These are phyloP conservation scores for Herpetomonas muscarum DNA, from an alignment of 208 protist species.

Conservation along the genomic window DNA sequence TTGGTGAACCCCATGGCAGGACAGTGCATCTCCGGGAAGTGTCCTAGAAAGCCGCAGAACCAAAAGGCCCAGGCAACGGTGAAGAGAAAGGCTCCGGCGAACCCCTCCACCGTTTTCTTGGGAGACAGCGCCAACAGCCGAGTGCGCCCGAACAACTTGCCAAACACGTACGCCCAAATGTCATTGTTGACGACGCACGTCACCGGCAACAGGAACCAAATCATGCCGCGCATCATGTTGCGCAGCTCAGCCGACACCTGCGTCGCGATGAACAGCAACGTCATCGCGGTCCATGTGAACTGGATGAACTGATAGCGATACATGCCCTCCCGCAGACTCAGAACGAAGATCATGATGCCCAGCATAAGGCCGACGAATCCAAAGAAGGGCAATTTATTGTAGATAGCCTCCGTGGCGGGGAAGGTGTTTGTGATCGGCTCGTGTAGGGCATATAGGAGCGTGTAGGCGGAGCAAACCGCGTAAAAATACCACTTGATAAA, in stretches of 20 bases:
- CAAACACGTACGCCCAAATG: constrained; percentile 88
- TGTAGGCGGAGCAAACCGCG: constrained; percentile 29
- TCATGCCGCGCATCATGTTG: constrained; percentile 89
- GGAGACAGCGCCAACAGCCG: constrained; percentile 82
- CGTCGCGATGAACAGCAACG: constrained; percentile 64
- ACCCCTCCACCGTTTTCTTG: constrained; percentile 92
- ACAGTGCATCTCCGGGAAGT: constrained; percentile 88
- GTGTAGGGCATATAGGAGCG: constrained; percentile 41
- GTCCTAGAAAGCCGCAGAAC: constrained; percentile 86
- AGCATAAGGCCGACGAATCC: constrained; percentile 60
- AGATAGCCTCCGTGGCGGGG: constrained; percentile 33
- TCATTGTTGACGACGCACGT: constrained; percentile 90
- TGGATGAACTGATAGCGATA: constrained; percentile 91
- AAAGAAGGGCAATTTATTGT: constrained; percentile 58
- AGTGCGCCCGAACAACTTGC: constrained; percentile 88
- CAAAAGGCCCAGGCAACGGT: constrained; percentile 89
- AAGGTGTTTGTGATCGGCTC: constrained; percentile 60
- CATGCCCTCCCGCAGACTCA: constrained; percentile 78
- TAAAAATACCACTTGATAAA: constrained; percentile 87
- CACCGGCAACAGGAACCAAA: constrained; percentile 91
- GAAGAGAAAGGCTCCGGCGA: constrained; percentile 86
- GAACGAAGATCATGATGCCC: constrained; percentile 86
- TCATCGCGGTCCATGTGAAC: constrained; percentile 88
- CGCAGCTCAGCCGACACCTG: constrained; percentile 61
- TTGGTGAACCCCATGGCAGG: constrained; percentile 72